These are phyloP conservation scores for Serendipita vermifera DNA, from an alignment of 768 basidiomycete genomes.

Conservation along the genomic window DNA sequence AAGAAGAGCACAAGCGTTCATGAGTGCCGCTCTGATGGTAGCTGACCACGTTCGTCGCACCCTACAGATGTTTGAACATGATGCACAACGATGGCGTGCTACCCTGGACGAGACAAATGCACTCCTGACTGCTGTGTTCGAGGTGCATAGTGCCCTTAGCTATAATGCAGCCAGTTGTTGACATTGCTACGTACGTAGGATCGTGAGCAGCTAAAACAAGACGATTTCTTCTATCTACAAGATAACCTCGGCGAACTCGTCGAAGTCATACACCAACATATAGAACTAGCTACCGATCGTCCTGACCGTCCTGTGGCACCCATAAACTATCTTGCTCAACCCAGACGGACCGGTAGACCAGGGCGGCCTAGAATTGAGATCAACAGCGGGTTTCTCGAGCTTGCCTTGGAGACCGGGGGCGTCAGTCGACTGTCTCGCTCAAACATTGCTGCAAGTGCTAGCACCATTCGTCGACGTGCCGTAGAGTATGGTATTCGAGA, in stretches of 20 bases:
- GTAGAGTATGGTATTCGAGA: slow-evolving; percentile 15
- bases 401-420: neutral
- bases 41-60: too few species aligned
- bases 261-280: neutral
- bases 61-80: too few species aligned
- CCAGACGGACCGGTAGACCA: neutral
- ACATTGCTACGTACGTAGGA: too few species aligned
- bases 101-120: too few species aligned
- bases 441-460: neutral
- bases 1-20: too few species aligned
- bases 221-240: neutral
- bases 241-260: neutral
- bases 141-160: too few species aligned
- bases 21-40: too few species aligned
- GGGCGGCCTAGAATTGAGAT: neutral
- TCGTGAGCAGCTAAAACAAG: neutral
- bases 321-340: neutral
- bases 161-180: too few species aligned
- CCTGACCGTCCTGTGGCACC: neutral
- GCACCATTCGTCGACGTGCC: slow-evolving; percentile 17
- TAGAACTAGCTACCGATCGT: neutral
- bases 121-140: too few species aligned
- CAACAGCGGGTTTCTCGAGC: neutral
- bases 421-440: neutral
- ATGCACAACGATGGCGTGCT: too few species aligned